phyloP scores from a whole-genome alignment of 257 asterid species.

The Penstemon barbatus region DNA sequence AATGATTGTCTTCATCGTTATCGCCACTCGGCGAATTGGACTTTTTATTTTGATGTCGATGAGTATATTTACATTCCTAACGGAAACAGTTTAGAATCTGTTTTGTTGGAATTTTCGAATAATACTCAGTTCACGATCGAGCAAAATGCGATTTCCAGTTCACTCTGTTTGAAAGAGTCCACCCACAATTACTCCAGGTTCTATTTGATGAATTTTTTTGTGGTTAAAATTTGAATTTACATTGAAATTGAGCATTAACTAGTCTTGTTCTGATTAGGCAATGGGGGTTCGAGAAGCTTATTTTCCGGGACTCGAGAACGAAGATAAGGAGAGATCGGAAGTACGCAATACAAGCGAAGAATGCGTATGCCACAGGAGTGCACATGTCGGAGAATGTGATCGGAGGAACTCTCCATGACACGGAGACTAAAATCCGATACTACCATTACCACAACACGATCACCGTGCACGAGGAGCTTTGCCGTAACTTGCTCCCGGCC shows the following conservation, averaged over 20 bases:
- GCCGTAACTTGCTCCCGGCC: conserved; percentile 44
- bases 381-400: conserved; percentile 60
- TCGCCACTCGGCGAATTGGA: conserved; percentile 59
- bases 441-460: conserved; percentile 64
- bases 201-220: too few species aligned
- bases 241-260: not conserved
- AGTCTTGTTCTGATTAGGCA: conserved; percentile 28
- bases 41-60: conserved; percentile 57
- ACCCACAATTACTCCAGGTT: conserved; percentile 45
- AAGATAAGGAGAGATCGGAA: conserved; percentile 55
- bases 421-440: conserved; percentile 45
- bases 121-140: conserved; percentile 62
- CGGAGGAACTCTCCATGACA: conserved; percentile 45
- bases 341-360: conserved; percentile 56
- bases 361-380: conserved; percentile 56
- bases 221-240: too few species aligned
- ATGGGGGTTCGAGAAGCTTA: conserved; percentile 65
- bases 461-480: conserved; percentile 60
- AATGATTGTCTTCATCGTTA: conserved; percentile 66
- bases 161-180: conserved; percentile 47
- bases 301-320: conserved; percentile 49
- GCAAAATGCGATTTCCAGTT: conserved; percentile 64
- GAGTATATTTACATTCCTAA: conserved; percentile 53
- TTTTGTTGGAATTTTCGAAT: conserved; percentile 42
- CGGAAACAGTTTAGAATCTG: conserved; percentile 46